Evolutionary conservation across 495 filamentous ascomycete species (phyloP), one percentile per base, ranked within the genome.

Genomic region (Penicillium egyptiacum): DNA sequence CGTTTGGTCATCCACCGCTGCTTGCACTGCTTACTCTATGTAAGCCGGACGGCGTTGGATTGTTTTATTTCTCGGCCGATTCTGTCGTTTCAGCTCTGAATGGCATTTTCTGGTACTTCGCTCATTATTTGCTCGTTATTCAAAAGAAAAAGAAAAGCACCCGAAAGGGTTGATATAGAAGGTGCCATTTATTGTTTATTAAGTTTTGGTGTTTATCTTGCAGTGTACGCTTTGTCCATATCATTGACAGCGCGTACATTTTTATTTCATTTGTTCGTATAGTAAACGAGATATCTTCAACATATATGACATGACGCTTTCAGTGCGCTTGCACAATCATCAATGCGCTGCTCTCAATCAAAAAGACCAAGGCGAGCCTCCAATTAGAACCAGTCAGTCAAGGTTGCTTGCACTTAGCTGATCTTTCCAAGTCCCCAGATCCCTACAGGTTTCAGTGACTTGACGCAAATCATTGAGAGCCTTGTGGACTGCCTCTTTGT

Each of bases 391-490:
- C n/a, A 28, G n/a, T 20, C 45, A 53, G 28, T 57, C 37, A 53
- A 37, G 30, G 43, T 17, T 44, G 19, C 42, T 26, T 43, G 39
- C 35, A 8, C 57, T 55, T 28, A 74, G 62, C 55, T 70, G 70
- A 53, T 79, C 75, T 56, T 65, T 66, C 77, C 77, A 79, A 11
- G 73, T 75, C 25, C 77, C 77, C 56, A 77, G 33, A 48, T 77
- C 60, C 56, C 68, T 67, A 62, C 72, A 77, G 35, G 50, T 63
- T 50, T 75, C 73, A 2, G 73, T 75, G 30, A 70, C 68, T 42
- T 63, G 17, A 17, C 60, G 58, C 16, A 79, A 49, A 37, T 61
- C 63, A 16, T 53, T 19, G 37, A 79, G 40, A 45, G 70, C 62
- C 22, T 62, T 60, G 17, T 55, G 26, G n/a, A 70, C 67, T 20